Evolutionary conservation across 371 early-diverging fungal species (phyloP).

Genomic region (Coemansia sp.): DNA sequence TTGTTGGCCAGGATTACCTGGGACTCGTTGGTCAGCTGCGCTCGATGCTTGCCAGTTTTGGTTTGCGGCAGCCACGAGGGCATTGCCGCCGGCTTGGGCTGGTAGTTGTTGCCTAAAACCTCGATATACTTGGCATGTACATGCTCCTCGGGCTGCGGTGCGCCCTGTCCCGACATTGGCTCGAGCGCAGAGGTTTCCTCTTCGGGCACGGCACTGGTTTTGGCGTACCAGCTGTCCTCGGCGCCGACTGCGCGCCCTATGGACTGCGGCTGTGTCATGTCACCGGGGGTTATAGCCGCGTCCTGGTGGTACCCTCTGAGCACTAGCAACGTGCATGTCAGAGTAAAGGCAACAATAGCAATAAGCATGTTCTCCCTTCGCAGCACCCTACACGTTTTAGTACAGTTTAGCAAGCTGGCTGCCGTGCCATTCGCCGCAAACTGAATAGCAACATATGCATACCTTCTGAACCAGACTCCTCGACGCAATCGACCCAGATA

Average conservation of each 20-base stretch:
- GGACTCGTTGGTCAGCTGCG: conserved; percentile 24
- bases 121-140: conserved; percentile 16
- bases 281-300: neutral
- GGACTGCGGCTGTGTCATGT: too few relatives aligned
- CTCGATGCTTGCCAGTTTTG: neutral
- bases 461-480: too few relatives aligned
- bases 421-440: too few relatives aligned
- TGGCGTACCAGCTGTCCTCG: conserved; percentile 7
- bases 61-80: conserved; percentile 36
- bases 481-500: too few relatives aligned
- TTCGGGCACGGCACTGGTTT: neutral
- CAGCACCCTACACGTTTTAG: neutral
- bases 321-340: conserved; percentile 5
- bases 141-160: neutral
- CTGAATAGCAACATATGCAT: too few relatives aligned
- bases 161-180: neutral
- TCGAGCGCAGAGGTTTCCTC: neutral
- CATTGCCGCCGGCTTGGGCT: conserved; percentile 25
- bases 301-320: neutral
- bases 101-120: conserved; percentile 27
- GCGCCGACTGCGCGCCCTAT: neutral
- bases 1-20: conserved; percentile 28
- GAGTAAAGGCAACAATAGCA: neutral
- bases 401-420: too few relatives aligned
- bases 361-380: conserved; percentile 9